A percentile compares a stretch with the other conserved stretches of the same genome.
Evolutionary conservation across 495 filamentous ascomycete genomes (phyloP).

Genomic region (Neurospora cerealis): DNA sequence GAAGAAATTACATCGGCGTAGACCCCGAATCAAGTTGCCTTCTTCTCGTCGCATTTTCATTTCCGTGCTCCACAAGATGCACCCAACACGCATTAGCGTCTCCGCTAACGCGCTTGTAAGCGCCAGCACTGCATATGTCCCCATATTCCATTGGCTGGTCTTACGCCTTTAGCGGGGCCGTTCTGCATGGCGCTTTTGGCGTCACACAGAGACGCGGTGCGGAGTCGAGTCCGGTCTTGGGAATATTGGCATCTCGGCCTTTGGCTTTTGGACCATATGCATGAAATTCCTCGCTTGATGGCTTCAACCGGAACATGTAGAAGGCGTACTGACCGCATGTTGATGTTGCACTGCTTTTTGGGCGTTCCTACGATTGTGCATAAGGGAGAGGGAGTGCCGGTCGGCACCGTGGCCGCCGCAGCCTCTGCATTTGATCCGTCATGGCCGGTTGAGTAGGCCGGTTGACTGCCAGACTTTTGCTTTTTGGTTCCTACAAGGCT

Average conservation of each 20-base stretch:
- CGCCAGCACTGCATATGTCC: constrained; percentile 8
- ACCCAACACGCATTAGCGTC: no score
- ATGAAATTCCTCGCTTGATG: not conserved
- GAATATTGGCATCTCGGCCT: not conserved
- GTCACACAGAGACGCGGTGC: not conserved
- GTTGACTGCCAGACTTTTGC: not conserved
- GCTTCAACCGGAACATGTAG: not conserved
- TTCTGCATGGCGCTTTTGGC: not conserved
- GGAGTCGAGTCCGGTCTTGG: not conserved
- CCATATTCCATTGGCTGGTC: constrained; percentile 11
- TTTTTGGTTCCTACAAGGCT: not conserved
- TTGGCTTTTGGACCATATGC: not conserved
- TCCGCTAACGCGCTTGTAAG: constrained; percentile 22
- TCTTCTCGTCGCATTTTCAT: not conserved
- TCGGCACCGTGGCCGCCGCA: not conserved
- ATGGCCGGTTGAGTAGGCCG: not conserved
- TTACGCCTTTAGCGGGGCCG: constrained; percentile 13
- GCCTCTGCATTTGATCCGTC: not conserved
- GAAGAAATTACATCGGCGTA: not conserved
- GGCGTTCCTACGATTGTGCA: not conserved
- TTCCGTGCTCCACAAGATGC: no score
- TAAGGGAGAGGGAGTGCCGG: not conserved
- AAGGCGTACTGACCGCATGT: not conserved
- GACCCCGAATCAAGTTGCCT: not conserved
- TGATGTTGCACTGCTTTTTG: not conserved